Percentiles rank a stretch among this genome's conserved stretches.
phyloP scores from a whole-genome alignment of 345 rosid genomes.

The Limnanthes douglasii region DNA sequence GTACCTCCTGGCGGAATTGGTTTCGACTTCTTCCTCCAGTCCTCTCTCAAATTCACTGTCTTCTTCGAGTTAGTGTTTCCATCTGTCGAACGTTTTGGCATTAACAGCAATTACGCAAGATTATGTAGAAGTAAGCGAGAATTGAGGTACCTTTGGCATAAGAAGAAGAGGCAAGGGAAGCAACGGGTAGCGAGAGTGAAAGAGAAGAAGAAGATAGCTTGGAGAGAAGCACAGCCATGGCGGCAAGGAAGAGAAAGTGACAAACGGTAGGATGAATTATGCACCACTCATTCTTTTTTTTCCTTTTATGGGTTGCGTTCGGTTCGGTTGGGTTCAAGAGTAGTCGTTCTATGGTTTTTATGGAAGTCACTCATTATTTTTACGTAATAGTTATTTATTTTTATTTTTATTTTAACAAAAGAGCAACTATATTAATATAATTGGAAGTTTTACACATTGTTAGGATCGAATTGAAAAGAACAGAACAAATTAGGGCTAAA shows the following conservation, averaged over 20 bases:
- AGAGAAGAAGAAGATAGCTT: slow-evolving; percentile 18
- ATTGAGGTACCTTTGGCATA: slow-evolving; percentile 1
- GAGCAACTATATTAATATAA: too few species aligned
- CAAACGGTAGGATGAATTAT: background rate
- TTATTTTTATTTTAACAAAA: too few species aligned
- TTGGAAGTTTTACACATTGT: too few species aligned
- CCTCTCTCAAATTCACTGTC: slow-evolving; percentile 52
- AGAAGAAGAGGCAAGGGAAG: slow-evolving; percentile 23
- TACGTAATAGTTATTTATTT: too few species aligned
- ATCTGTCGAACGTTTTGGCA: slow-evolving; percentile 11
- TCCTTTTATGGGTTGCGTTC: too few species aligned
- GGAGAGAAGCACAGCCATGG: slow-evolving; percentile 26
- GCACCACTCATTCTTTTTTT: background rate
- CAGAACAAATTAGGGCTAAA: too few species aligned
- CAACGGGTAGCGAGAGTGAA: slow-evolving; percentile 13
- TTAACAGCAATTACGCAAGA: background rate
- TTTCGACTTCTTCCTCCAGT: slow-evolving; percentile 76
- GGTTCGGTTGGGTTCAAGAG: too few species aligned
- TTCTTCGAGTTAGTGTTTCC: slow-evolving; percentile 18
- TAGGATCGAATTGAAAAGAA: too few species aligned
- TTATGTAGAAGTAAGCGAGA: background rate
- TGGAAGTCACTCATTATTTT: too few species aligned
- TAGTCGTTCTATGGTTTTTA: too few species aligned
- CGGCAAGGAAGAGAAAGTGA: slow-evolving; percentile 3
- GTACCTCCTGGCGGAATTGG: slow-evolving; percentile 84